Evolutionary conservation across 2,329 filamentous ascomycete species (phyloP).

Genomic region (Apiospora marii): DNA sequence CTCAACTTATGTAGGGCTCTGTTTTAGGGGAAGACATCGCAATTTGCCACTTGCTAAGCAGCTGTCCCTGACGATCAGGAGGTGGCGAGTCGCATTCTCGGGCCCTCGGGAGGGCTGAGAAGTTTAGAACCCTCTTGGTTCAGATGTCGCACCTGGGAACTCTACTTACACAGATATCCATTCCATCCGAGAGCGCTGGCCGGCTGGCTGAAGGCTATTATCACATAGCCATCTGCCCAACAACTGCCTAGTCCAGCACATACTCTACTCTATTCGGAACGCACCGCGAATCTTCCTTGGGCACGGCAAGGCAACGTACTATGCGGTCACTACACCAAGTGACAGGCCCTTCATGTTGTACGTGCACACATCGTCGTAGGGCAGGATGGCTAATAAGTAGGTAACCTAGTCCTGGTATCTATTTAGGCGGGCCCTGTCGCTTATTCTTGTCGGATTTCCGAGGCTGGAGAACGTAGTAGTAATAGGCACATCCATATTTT

Average conservation of each 20-base stretch:
- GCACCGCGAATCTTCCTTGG: not conserved
- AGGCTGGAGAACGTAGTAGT: not conserved
- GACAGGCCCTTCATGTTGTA: not conserved
- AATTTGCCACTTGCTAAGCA: slow-evolving; percentile 27
- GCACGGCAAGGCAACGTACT: not conserved
- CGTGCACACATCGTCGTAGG: not conserved
- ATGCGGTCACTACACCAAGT: slow-evolving; percentile 2
- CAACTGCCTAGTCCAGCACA: not conserved
- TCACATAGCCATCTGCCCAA: not conserved
- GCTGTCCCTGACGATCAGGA: slow-evolving; percentile 28
- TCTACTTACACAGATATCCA: not conserved
- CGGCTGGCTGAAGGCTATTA: not conserved
- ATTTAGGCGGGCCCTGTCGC: not conserved
- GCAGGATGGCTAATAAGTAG: not conserved
- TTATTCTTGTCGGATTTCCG: not conserved
- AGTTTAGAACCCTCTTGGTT: not conserved
- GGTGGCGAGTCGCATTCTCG: slow-evolving; percentile 26
- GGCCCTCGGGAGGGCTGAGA: not conserved
- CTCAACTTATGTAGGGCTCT: too few species aligned
- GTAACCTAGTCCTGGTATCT: not conserved
- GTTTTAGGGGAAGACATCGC: slow-evolving; percentile 9
- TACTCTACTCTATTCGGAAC: slow-evolving; percentile 7
- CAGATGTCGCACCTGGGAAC: not conserved
- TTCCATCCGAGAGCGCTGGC: not conserved
- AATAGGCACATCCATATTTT: not conserved